Conservation (phyloP, 1,284 basidiomycete species). For the Agaricales sp. region DNA sequence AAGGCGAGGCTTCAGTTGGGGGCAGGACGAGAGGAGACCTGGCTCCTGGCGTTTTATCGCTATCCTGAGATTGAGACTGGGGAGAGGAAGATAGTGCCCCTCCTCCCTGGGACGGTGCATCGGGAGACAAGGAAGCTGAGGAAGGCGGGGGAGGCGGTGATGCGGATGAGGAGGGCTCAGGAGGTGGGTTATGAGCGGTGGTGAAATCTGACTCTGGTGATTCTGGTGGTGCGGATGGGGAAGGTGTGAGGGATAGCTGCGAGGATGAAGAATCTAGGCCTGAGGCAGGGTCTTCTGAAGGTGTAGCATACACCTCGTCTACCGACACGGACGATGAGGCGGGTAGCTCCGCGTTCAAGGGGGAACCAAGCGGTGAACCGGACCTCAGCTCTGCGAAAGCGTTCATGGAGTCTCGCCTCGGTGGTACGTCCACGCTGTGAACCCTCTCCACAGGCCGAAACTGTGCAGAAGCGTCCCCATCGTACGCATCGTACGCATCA, state of each 20-base stretch:
- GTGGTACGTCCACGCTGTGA: neutral
- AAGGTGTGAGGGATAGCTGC: neutral
- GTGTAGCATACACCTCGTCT: neutral
- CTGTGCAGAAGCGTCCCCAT: too few relatives aligned
- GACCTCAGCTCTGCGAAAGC: too few relatives aligned
- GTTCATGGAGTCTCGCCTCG: neutral
- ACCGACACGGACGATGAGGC: neutral
- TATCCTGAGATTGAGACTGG: neutral
- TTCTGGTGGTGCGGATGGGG: neutral
- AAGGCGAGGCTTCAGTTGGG: neutral
- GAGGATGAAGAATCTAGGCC: neutral
- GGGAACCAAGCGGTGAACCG: neutral
- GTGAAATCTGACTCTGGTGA: too few relatives aligned
- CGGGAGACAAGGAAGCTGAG: slow-evolving; percentile 12
- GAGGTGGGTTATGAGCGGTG: slow-evolving; percentile 4
- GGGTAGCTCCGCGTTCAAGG: neutral
- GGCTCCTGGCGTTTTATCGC: neutral
- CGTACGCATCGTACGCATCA: too few relatives aligned
- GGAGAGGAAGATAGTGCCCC: slow-evolving; percentile 15
- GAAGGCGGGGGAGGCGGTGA: slow-evolving; percentile 11
- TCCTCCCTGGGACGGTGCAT: too few relatives aligned
- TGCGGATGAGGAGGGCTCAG: too few relatives aligned
- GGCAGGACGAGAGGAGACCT: neutral
- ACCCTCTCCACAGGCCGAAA: neutral
- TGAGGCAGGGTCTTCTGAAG: neutral